Evolutionary conservation across 1,284 basidiomycete species (phyloP), one percentile per base, ranked within the genome.

Genomic region (Cerrena zonata): DNA sequence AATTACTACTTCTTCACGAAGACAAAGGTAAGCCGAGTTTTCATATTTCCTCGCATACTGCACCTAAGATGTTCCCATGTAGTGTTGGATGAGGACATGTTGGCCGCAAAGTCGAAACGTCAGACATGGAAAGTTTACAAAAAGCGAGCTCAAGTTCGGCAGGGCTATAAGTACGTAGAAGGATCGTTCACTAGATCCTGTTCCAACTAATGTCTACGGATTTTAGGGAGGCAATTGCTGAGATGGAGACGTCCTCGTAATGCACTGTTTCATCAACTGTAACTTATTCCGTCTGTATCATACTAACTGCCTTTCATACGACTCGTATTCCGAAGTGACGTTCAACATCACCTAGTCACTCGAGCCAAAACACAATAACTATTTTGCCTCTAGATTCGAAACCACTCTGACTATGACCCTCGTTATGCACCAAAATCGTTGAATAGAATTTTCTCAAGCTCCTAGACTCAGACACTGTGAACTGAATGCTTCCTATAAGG

Each of bases 81-180:
- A 57, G 56, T 45, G 10, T 42, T 57, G 12, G 56, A 57, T 40
- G 49, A 51, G n/a, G 56, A 57, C 19, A 52, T 57, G 56, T 10
- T 45, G 5, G 45, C 50, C 19, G 18, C 48, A 13, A 46, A 25
- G 13, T 57, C 55, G 11, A 43, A 30, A 27, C 34, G 50, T 18
- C 55, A 57, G 49, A 50, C 23, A 30, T 57, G 55, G 55, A 57
- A 54, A 34, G 7, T 15, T 15, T 34, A 7, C 30, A 15, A 7
- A 34, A 34, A 15, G 39, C 47, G 26, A 2, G 5, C 15, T 2
- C 46, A 48, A n/a, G 23, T 38, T 21, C 12, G 47, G 25, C 18
- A 13, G 2, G n/a, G 5, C 7, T 52, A 47, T 24, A 27, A 47
- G 10, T 39, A 43, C 26, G 53, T 51, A 12, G 54, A 44, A 23